A percentile compares a stretch with the other conserved stretches of the same genome.
phyloP scores from a whole-genome alignment of 164 flowering plant genomes.

The Aristolochia californica region DNA sequence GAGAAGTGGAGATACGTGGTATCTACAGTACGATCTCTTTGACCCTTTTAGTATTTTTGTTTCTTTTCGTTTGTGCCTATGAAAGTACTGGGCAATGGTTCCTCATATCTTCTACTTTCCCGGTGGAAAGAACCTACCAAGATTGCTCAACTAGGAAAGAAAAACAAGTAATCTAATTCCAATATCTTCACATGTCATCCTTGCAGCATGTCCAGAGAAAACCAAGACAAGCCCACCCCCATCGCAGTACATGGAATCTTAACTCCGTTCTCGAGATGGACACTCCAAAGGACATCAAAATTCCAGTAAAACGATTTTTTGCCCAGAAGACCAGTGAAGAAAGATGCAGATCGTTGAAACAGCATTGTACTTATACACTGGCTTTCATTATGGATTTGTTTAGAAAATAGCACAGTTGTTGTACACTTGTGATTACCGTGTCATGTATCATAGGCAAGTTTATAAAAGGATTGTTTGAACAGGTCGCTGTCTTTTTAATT shows the following conservation, averaged over 20 bases:
- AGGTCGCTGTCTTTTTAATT: too few relatives aligned
- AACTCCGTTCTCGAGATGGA: not conserved
- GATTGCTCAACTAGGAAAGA: too few relatives aligned
- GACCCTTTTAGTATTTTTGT: not conserved
- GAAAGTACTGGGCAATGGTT: too few relatives aligned
- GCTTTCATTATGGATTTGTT: not conserved
- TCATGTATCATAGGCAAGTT: slow-evolving; percentile 12
- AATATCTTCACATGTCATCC: not conserved
- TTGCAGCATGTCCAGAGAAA: slow-evolving; percentile 59
- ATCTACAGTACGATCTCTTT: slow-evolving; percentile 33
- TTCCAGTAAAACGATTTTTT: not conserved
- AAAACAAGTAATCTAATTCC: not conserved
- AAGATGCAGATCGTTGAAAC: slow-evolving; percentile 5
- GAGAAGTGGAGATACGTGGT: slow-evolving; percentile 95
- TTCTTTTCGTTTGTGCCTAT: too few relatives aligned
- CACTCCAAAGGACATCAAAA: not conserved
- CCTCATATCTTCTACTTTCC: too few relatives aligned
- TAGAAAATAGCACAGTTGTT: too few relatives aligned
- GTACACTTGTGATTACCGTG: not conserved
- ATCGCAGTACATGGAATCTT: slow-evolving; percentile 76
- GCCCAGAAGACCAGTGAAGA: not conserved
- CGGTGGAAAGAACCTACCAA: too few relatives aligned
- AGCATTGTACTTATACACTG: not conserved
- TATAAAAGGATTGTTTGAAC: not conserved
- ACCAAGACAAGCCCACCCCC: slow-evolving; percentile 76